phyloP scores from a whole-genome alignment of 768 basidiomycete genomes.

The Crepidotus variabilis region DNA sequence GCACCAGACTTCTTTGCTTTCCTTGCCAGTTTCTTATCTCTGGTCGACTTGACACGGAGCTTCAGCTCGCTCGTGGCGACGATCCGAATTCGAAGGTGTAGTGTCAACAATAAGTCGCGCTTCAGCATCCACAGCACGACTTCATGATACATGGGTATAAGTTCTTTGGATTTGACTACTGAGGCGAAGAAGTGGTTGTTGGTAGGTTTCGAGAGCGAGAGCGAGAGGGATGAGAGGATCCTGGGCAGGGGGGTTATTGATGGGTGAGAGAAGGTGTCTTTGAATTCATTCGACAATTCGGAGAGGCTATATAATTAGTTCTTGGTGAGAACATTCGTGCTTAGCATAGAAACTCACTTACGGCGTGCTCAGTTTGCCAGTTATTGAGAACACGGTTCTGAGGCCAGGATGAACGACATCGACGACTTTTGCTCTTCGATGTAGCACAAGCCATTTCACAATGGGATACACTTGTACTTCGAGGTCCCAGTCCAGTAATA shows the following conservation, averaged over 20 bases:
- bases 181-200: slow-evolving; percentile 80
- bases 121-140: slow-evolving; percentile 92
- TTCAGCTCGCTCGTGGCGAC: slow-evolving; percentile 79
- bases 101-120: slow-evolving; percentile 77
- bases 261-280: slow-evolving; percentile 51
- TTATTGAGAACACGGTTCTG: slow-evolving; percentile 78
- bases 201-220: slow-evolving; percentile 36
- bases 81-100: slow-evolving; percentile 83
- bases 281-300: slow-evolving; percentile 61
- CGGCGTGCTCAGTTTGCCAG: slow-evolving; percentile 59
- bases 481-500: slow-evolving; percentile 77
- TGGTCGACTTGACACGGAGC: slow-evolving; percentile 49
- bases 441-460: slow-evolving; percentile 91
- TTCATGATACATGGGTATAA: slow-evolving; percentile 68
- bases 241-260: slow-evolving; percentile 67
- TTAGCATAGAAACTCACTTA: slow-evolving; percentile 33
- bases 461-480: slow-evolving; percentile 82
- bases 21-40: slow-evolving; percentile 33
- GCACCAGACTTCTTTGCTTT: slow-evolving; percentile 15
- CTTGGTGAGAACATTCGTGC: not conserved
- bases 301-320: slow-evolving; percentile 2
- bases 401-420: slow-evolving; percentile 78
- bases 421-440: slow-evolving; percentile 85
- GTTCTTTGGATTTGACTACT: slow-evolving; percentile 66
- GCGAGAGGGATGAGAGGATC: slow-evolving; percentile 78